Base-by-base conservation (phyloP, 2,329 filamentous ascomycete species). In the Colletotrichum camelliae region DNA sequence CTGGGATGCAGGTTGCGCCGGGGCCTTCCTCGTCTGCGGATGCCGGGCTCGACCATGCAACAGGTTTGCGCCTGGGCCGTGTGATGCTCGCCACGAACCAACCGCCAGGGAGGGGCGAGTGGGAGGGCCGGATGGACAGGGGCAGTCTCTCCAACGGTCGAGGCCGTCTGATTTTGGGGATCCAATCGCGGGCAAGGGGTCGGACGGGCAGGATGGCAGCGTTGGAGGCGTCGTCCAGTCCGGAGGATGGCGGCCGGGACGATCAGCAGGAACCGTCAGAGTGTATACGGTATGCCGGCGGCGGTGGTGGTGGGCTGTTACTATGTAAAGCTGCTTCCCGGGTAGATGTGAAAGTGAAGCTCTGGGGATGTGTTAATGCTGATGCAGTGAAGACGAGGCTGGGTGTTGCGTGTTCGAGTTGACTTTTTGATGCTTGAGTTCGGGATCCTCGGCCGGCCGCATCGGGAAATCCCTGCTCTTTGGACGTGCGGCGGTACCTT, bases 371-470 rank as follows among this genome's bases (percentile, higher is more conserved):
- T 57, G 10, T 24, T 29, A 24, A 68, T 39, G 43, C 55, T 67
- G 21, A 21, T 10, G 39, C 27, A 21, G 27, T 24, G 31, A 43
- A 27, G 24, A n/a, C 27, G 52, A 72, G 37, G 55, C 61, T 65
- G 67, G 55, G n/a, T 6, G 67, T 39, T 27, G 33, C 33, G 15
- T 24, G 52, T 37, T 37, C 33, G 10, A 6, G 52, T 37, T 52
- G 13, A 21, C 35, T 18, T 64, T 35, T 29, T n/a, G 35, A 74
- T 68, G 29, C 29, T 72, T 8, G 37, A 35, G 15, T 21, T 39
- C 70, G 74, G 70, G 74, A 76, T 74, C 43, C 74, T 76, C 74
- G 74, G 74, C 67, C 58, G 70, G n/a, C 57, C 64, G 43, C 48
- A 9, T 52, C 35, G 31, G 35, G 21, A 48, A 24, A 73, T 65